Evolutionary conservation across 371 early-diverging fungal genomes (phyloP).

Genomic region (Gilbertella persicaria): DNA sequence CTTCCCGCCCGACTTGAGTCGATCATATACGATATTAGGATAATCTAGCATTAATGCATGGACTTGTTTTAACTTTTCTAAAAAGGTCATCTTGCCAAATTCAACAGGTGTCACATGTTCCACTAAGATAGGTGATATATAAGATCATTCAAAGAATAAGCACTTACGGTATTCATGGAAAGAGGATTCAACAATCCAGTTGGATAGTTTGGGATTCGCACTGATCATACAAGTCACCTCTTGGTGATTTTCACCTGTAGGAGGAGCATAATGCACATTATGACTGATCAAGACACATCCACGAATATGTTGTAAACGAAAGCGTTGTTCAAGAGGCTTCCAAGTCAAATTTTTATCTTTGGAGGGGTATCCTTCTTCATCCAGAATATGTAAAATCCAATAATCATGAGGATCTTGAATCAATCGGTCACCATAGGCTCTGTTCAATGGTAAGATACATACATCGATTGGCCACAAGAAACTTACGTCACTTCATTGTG

Average conservation of each 20-base stretch:
- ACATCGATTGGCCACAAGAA: too few species aligned
- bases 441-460: neutral
- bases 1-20: constrained; percentile 11
- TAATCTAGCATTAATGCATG: constrained; percentile 35
- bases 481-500: constrained; percentile 45
- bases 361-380: constrained; percentile 17
- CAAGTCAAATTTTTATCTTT: constrained; percentile 23
- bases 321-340: constrained; percentile 39
- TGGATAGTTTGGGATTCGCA: constrained; percentile 53
- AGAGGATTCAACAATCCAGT: constrained; percentile 62
- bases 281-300: constrained; percentile 39
- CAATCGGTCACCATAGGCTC: constrained; percentile 34
- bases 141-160: neutral
- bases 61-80: constrained; percentile 28
- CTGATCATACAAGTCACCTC: constrained; percentile 84
- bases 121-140: constrained; percentile 4
- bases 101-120: constrained; percentile 6
- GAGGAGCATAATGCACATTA: constrained; percentile 16
- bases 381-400: constrained; percentile 30
- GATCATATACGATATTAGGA: constrained; percentile 20
- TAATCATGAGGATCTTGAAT: constrained; percentile 27
- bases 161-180: constrained; percentile 33
- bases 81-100: constrained; percentile 13
- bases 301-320: constrained; percentile 69
- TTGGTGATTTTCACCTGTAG: constrained; percentile 66